phyloP scores from a whole-genome alignment of 2,329 filamentous ascomycete species.

The Coniella lustricola region DNA sequence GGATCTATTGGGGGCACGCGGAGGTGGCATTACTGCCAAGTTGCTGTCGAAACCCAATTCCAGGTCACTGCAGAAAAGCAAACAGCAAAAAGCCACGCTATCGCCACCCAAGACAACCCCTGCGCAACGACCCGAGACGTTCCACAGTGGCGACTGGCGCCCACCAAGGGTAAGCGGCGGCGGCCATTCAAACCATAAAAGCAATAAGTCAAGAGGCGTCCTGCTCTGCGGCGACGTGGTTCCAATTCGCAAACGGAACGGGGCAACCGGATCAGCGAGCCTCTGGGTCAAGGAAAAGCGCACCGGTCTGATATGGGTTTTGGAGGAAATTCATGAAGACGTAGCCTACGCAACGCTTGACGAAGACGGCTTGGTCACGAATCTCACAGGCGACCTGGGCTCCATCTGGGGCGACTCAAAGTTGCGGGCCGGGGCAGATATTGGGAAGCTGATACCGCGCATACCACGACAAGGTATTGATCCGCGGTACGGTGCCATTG shows the following conservation, averaged over 20 bases:
- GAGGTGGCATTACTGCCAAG: constrained; percentile 77
- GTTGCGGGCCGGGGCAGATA: constrained; percentile 60
- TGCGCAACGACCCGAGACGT: constrained; percentile 54
- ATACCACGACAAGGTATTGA: constrained; percentile 71
- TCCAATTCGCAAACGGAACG: constrained; percentile 93
- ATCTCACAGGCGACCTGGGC: constrained; percentile 66
- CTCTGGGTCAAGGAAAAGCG: constrained; percentile 98
- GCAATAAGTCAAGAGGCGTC: constrained; percentile 64
- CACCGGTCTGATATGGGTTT: constrained; percentile 89
- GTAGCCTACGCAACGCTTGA: constrained; percentile 71
- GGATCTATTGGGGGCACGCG: constrained; percentile 58
- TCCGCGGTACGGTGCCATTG: constrained; percentile 63
- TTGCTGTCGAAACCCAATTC: constrained; percentile 76
- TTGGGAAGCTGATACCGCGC: constrained; percentile 72
- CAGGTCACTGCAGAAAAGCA: constrained; percentile 32
- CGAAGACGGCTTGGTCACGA: constrained; percentile 66
- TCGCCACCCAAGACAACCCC: constrained; percentile 42
- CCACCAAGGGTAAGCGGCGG: constrained; percentile 41
- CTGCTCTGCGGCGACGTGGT: constrained; percentile 96
- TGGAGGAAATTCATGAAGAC: constrained; percentile 96
- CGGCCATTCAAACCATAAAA: constrained; percentile 54
- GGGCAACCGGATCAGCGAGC: constrained; percentile 83
- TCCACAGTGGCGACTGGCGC: constrained; percentile 49
- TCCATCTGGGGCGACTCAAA: constrained; percentile 77
- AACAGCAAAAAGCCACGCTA: constrained; percentile 12